Evolutionary conservation across 2,329 filamentous ascomycete species (phyloP), one percentile per base, ranked within the genome.

Genomic region (Zymoseptoria tritici): DNA sequence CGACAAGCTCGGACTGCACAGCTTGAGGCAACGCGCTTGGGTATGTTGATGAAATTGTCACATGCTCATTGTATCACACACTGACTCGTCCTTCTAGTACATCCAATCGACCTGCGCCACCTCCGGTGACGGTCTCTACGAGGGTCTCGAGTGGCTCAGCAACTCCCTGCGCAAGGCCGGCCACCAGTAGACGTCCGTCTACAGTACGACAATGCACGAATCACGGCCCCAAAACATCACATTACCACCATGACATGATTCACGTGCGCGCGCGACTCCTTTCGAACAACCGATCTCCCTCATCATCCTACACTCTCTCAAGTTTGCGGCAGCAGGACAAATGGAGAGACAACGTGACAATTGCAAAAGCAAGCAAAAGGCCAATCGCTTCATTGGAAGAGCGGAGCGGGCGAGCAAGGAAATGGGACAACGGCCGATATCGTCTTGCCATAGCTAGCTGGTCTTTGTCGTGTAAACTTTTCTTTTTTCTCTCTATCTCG

Each of bases 81-180:
- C 62, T 60, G 31, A 60, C 52, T 26, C 3, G 36, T 7, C n/a
- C 9, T 20, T 50, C 4, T 20, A 81, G 93, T 97, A 95, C 85
- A 97, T 97, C 81, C 93, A 97, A 91, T 96, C 93, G 68, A 97
- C 94, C 77, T 97, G 93, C 83, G 93, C 93, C 78, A 97, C 94
- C 71, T 96, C 92, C 69, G 93, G 93, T 85, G 94, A 97, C 79
- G 93, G 93, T 91, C 89, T 97, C 74, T 97, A 97, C 80, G 93
- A 97, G 82, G 93, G 93, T 87, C 90, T 97, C 74, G 92, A 81
- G 71, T 80, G 78, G 78, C 73, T 80, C 74, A 79, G 77, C 76
- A 80, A 79, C 75, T 79, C 78, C 64, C 78, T 80, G 71, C 78
- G 78, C 76, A 80, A 80, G 77, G 77, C 78, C 60, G 78, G 78